These are phyloP conservation scores for Fragaria vesca DNA, from an alignment of 306 rosid species.

Conservation along the genomic window DNA sequence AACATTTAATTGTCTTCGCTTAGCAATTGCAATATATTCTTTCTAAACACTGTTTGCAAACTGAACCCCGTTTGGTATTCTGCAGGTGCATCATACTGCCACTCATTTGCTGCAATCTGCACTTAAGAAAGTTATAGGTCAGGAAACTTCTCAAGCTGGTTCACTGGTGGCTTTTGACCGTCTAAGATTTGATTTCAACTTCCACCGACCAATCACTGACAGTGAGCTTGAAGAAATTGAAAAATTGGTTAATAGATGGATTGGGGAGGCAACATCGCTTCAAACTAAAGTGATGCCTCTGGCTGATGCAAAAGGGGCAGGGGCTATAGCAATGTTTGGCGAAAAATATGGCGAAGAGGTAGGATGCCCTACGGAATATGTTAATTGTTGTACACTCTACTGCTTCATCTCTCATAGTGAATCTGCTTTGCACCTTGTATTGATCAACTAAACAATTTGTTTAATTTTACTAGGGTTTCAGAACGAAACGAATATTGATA, in stretches of 20 bases:
- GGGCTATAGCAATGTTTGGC: slow-evolving; percentile 97
- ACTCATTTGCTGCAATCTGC: slow-evolving; percentile 98
- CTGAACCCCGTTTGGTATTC: slow-evolving; percentile 26
- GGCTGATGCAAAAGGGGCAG: slow-evolving; percentile 77
- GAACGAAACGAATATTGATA: not conserved
- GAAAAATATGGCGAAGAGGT: slow-evolving; percentile 97
- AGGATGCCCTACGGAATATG: slow-evolving; percentile 18
- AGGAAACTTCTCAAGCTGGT: slow-evolving; percentile 98
- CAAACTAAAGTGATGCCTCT: slow-evolving; percentile 90
- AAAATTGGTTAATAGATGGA: slow-evolving; percentile 71
- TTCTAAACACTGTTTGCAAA: slow-evolving; percentile 13
- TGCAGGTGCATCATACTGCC: slow-evolving; percentile 96
- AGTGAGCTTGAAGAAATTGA: slow-evolving; percentile 72
- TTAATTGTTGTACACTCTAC: not conserved
- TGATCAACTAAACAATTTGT: not conserved
- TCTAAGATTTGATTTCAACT: slow-evolving; percentile 93
- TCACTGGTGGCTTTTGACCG: slow-evolving; percentile 94
- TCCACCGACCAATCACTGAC: slow-evolving; percentile 71
- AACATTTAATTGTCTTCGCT: not conserved
- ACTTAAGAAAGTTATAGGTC: slow-evolving; percentile 72
- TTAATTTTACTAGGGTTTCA: not conserved
- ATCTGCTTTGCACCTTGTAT: slow-evolving; percentile 21
- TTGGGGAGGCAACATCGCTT: slow-evolving; percentile 67
- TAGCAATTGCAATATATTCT: not conserved
- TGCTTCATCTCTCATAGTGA: slow-evolving; percentile 15